Evolutionary conservation across 2,329 filamentous ascomycete species (phyloP).

Genomic region (Paecilomyces niveus): DNA sequence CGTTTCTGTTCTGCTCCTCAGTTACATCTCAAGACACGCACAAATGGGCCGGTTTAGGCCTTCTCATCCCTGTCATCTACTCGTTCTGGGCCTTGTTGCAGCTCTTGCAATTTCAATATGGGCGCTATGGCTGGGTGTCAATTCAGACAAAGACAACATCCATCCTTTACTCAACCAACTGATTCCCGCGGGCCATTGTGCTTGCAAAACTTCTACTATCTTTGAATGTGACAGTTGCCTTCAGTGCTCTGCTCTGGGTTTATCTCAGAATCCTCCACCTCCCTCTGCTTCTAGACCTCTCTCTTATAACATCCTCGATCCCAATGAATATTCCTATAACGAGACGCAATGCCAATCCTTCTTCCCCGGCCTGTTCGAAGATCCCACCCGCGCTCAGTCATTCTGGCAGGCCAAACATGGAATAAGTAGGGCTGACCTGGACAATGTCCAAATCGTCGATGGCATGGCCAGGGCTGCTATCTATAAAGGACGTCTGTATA

Average conservation of each 20-base stretch:
- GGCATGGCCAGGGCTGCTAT: constrained; percentile 31
- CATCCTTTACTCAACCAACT: constrained; percentile 30
- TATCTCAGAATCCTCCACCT: constrained; percentile 8
- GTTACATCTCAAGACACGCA: too few species aligned
- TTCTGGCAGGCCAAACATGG: constrained; percentile 22
- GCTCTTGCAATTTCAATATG: too few species aligned
- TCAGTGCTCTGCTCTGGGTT: constrained; percentile 14
- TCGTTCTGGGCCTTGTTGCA: too few species aligned
- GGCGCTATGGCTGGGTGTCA: constrained; percentile 20
- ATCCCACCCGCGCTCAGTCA: constrained; percentile 19
- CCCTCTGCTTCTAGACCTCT: constrained; percentile 13
- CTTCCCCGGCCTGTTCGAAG: constrained; percentile 31
- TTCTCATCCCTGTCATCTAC: too few species aligned
- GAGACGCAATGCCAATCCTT: constrained; percentile 22
- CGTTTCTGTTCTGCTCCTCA: too few species aligned
- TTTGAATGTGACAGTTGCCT: constrained; percentile 32
- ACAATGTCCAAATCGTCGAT: constrained; percentile 17
- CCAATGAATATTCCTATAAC: constrained; percentile 20
- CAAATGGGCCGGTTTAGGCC: too few species aligned
- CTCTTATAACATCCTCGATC: constrained; percentile 25
- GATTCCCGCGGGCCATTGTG: constrained; percentile 33
- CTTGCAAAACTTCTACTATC: constrained; percentile 29
- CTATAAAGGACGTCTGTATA: constrained; percentile 22
- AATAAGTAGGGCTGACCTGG: constrained; percentile 19
- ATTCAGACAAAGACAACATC: constrained; percentile 29